A percentile compares a stretch with the other conserved stretches of the same genome.
phyloP scores from a whole-genome alignment of 371 early-diverging fungal genomes.

The Pancytospora philotis region DNA sequence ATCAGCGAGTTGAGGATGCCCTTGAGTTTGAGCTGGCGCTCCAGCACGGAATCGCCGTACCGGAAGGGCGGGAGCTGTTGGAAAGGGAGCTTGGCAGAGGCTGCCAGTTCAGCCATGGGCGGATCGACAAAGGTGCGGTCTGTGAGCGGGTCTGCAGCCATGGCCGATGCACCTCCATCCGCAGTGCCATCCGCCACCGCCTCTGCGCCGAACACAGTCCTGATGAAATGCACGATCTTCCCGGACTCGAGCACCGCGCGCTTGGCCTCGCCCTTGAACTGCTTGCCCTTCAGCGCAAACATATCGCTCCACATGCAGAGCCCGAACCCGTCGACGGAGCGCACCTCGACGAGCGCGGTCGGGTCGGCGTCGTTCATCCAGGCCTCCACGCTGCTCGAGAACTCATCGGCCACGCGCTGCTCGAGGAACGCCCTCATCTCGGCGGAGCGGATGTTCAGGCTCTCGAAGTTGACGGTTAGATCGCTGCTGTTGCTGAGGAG shows the following conservation, averaged over 20 bases:
- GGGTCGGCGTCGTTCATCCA: slow-evolving; percentile 9
- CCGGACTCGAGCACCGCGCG: neutral
- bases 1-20: neutral
- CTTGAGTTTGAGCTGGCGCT: neutral
- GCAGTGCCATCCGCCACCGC: neutral
- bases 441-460: neutral
- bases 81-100: no score
- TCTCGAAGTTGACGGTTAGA: neutral
- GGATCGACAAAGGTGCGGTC: no score
- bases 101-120: no score
- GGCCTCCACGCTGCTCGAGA: neutral
- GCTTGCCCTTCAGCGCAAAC: neutral
- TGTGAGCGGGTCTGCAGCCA: neutral
- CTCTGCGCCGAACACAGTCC: neutral
- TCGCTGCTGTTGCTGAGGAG: neutral
- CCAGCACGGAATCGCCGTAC: neutral
- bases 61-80: neutral
- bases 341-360: neutral
- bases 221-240: slow-evolving; percentile 1
- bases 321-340: neutral
- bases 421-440: neutral
- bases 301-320: neutral
- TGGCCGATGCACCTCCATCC: neutral
- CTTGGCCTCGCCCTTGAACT: neutral
- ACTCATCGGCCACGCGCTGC: neutral